A percentile compares a stretch with the other conserved stretches of the same genome.
Evolutionary conservation across 805 yeast species (phyloP).

Genomic region (Helenozyma baotianmanensis): DNA sequence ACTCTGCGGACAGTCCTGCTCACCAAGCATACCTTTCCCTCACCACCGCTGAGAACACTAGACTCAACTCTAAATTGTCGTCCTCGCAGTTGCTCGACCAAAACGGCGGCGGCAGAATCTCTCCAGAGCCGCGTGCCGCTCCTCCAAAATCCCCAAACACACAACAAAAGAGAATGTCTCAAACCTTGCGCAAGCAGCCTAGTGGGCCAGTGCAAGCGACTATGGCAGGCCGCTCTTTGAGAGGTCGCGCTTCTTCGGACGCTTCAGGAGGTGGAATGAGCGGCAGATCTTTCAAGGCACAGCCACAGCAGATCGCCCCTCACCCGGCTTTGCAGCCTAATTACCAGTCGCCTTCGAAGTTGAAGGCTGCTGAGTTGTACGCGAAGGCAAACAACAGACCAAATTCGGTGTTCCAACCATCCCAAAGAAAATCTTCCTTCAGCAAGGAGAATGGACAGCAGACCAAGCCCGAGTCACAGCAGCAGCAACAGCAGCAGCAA

Average conservation of each 20-base stretch:
- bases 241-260: conserved; percentile 9
- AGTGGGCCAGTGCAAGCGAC: conserved; percentile 11
- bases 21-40: conserved; percentile 61
- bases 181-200: conserved; percentile 25
- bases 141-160: conserved; percentile 11
- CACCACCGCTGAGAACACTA: conserved; percentile 76
- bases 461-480: neutral
- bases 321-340: conserved; percentile 38
- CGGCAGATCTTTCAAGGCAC: conserved; percentile 26
- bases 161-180: conserved; percentile 20
- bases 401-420: conserved; percentile 34
- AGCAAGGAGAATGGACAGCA: conserved; percentile 39
- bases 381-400: conserved; percentile 47
- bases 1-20: conserved; percentile 35
- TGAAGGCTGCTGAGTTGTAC: conserved; percentile 50
- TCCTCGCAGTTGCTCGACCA: conserved; percentile 31
- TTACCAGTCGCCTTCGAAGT: conserved; percentile 36
- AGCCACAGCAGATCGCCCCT: conserved; percentile 29
- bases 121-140: neutral
- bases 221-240: conserved; percentile 23
- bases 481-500: no score
- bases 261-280: conserved; percentile 22
- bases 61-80: conserved; percentile 61
- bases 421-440: conserved; percentile 51
- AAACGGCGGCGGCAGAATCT: neutral